These are phyloP conservation scores for Schizosaccharomyces cryophilus DNA, from an alignment of 805 yeast species.

Conservation along the genomic window DNA sequence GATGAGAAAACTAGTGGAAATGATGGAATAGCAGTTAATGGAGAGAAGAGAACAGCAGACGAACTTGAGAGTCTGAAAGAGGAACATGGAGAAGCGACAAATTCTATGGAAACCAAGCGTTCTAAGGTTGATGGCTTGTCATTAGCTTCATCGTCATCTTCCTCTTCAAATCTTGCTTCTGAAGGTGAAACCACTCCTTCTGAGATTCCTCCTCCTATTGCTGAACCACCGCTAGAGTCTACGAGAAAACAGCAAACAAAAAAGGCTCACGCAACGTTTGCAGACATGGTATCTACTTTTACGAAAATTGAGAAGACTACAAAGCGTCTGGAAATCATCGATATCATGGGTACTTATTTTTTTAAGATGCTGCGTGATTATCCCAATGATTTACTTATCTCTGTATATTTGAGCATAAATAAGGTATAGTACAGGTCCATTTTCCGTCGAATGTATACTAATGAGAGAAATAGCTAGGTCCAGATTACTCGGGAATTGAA, in stretches of 20 bases:
- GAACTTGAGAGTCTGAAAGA: no score
- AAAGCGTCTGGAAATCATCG: slow-evolving; percentile 59
- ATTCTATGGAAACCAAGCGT: no score
- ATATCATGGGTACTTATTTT: slow-evolving; percentile 51
- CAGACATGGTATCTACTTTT: slow-evolving; percentile 24
- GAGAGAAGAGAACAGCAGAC: no score
- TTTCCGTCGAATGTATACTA: background rate
- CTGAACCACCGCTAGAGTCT: background rate
- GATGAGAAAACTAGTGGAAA: no score
- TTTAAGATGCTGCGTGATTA: slow-evolving; percentile 32
- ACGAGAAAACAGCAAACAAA: background rate
- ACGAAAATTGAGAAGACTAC: slow-evolving; percentile 58
- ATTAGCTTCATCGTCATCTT: background rate
- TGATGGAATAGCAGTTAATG: no score
- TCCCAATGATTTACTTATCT: slow-evolving; percentile 32
- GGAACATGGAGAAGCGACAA: no score
- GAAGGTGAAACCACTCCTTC: background rate
- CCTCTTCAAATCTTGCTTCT: background rate
- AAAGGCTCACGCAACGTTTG: background rate
- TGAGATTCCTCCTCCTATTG: background rate
- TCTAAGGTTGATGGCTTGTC: no score
- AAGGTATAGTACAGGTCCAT: slow-evolving; percentile 5
- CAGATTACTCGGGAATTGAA: slow-evolving; percentile 87
- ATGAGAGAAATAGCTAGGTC: slow-evolving; percentile 36
- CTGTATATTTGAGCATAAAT: slow-evolving; percentile 68